A percentile compares a stretch with the other conserved stretches of the same genome.
Evolutionary conservation across 1,139 yeast species (phyloP).

Genomic region (Yamadazyma mexicana): DNA sequence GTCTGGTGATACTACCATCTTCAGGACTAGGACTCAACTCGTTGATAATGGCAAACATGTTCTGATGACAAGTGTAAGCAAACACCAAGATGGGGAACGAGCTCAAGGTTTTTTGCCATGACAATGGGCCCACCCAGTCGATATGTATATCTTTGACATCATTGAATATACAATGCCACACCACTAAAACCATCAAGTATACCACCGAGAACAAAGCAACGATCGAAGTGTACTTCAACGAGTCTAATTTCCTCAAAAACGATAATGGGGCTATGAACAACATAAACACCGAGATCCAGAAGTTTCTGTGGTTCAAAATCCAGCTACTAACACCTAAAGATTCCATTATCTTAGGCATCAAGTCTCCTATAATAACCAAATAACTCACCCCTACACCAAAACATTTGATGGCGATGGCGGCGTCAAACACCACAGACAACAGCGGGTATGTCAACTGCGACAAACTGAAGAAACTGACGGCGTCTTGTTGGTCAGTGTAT

Average conservation of each 20-base stretch:
- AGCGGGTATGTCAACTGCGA: constrained; percentile 58
- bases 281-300: constrained; percentile 71
- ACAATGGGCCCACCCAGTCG: constrained; percentile 39
- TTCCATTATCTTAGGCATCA: constrained; percentile 75
- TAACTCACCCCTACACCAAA: constrained; percentile 93
- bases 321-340: constrained; percentile 33
- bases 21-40: constrained; percentile 45
- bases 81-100: constrained; percentile 88
- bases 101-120: constrained; percentile 35
- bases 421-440: constrained; percentile 43
- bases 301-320: constrained; percentile 44
- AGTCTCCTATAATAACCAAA: constrained; percentile 83
- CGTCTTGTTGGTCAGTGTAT: constrained; percentile 48
- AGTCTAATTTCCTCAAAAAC: constrained; percentile 71
- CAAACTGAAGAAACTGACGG: constrained; percentile 53
- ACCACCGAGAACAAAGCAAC: constrained; percentile 82
- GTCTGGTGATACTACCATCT: constrained; percentile 50
- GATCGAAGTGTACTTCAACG: constrained; percentile 80
- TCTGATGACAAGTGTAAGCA: constrained; percentile 95
- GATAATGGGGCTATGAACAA: constrained; percentile 72
- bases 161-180: constrained; percentile 55
- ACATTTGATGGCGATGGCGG: constrained; percentile 62
- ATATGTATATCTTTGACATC: constrained; percentile 26
- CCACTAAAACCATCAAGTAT: constrained; percentile 73
- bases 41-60: constrained; percentile 85